These are phyloP conservation scores for Cordyceps tenuipes DNA, from an alignment of 2,329 filamentous ascomycete genomes.

Conservation along the genomic window DNA sequence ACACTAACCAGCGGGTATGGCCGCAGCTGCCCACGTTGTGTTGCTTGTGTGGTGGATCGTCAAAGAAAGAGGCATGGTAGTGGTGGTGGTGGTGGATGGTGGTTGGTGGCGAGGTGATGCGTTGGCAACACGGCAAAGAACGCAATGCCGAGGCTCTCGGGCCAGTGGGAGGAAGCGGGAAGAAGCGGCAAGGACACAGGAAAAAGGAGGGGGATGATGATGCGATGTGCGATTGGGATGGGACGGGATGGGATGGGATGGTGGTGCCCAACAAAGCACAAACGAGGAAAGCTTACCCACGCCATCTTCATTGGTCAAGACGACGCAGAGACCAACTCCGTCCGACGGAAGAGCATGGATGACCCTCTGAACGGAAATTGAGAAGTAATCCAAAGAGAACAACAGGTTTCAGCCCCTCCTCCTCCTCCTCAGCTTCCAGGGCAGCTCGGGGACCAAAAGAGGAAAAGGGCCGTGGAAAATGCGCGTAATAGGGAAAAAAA, in stretches of 20 bases:
- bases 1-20: constrained; percentile 6
- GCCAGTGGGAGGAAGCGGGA: background rate
- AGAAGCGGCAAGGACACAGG: background rate
- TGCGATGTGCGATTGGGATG: too few species aligned
- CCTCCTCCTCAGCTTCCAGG: background rate
- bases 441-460: background rate
- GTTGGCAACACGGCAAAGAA: background rate
- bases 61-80: background rate
- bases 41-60: background rate
- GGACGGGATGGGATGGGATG: background rate
- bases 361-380: background rate
- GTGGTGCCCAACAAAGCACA: background rate
- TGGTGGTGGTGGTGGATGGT: background rate
- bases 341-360: background rate
- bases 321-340: background rate
- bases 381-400: background rate
- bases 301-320: background rate
- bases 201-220: background rate
- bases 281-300: background rate
- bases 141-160: background rate
- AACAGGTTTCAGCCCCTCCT: background rate
- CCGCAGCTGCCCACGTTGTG: background rate
- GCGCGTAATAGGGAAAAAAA: background rate
- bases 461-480: background rate
- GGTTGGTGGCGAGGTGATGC: background rate